Base-by-base conservation (phyloP, 371 early-diverging fungal genomes). In the Dinochytrium kinnereticum region DNA sequence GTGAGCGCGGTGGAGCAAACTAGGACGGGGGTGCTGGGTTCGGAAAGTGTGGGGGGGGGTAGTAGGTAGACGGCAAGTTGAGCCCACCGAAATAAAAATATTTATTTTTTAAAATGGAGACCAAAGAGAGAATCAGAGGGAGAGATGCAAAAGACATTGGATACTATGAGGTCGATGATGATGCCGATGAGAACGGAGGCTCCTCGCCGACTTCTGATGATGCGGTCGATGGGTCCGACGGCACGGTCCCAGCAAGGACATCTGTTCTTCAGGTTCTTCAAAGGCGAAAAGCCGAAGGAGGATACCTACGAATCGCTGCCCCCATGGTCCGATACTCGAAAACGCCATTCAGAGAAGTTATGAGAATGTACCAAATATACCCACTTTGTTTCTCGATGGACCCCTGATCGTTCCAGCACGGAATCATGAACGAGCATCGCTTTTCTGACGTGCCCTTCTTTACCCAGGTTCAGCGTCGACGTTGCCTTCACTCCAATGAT, bases 311-410 rank as follows among this genome's bases (percentile, higher is more conserved):
- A 28, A 91, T 96, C 7, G 92, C 94, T 72, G 98, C 97, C 1
- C 97, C 98, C 0, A 98, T 98, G 98, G 97, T 97, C n/a, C 88
- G 97, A 39, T 96, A 98, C 79, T 95, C 95, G 72, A 98, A 97
- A 74, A 84, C 95, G 2, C 94, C 98, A 0, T 99, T 96, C 76
- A 88, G 99, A 70, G 92, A 94, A 68, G 82, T 98, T 0, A 90
- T 96, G 44, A 85, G 95, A 69, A 87, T 90, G 91, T 92, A 87
- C 81, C 49, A 10, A 21, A 44, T 13, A 44, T 44, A 21, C 49
- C 10, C 49, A 21, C 21, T 21, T 44, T 21, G 21, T 44, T 21
- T 13, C 49, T 21, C 10, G 49, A 44, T 44, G 10, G 13, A 44
- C 21, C 49, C 21, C 49, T 44, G 13, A 44, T 13, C 10, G 21